phyloP scores from a whole-genome alignment of 1,284 basidiomycete genomes.

The Earliella scabrosa region DNA sequence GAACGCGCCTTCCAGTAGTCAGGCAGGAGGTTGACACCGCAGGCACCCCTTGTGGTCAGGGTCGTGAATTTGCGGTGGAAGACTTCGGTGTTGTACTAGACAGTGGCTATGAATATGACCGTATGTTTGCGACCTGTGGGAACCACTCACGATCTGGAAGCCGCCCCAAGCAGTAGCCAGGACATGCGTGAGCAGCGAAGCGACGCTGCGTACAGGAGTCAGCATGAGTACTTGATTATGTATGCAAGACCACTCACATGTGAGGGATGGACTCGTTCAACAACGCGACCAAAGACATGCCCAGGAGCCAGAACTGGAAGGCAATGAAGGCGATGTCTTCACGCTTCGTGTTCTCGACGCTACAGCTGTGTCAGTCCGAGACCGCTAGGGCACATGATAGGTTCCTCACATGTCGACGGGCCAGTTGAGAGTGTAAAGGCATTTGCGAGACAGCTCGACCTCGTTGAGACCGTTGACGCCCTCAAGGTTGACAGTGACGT shows the following conservation, averaged over 20 bases:
- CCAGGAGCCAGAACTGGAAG: conserved; percentile 82
- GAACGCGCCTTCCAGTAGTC: conserved; percentile 63
- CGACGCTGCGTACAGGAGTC: conserved; percentile 41
- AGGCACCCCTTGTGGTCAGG: conserved; percentile 67
- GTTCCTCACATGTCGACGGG: conserved; percentile 60
- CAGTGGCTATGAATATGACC: too few species aligned
- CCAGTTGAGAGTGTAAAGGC: conserved; percentile 67
- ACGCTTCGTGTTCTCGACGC: conserved; percentile 72
- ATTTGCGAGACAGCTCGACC: conserved; percentile 46
- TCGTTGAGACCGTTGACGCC: conserved; percentile 46
- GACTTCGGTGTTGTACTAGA: conserved; percentile 45
- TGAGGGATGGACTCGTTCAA: conserved; percentile 84
- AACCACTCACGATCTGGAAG: conserved; percentile 54
- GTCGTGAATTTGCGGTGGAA: conserved; percentile 62
- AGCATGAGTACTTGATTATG: not conserved
- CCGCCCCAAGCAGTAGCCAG: conserved; percentile 73
- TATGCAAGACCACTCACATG: conserved; percentile 47
- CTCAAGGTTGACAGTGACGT: conserved; percentile 40
- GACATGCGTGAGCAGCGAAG: conserved; percentile 72
- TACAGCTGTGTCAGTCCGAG: conserved; percentile 30
- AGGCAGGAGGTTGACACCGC: conserved; percentile 57
- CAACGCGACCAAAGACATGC: conserved; percentile 78
- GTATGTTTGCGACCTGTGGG: not conserved
- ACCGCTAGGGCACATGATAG: not conserved
- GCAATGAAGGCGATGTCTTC: conserved; percentile 78